These are phyloP conservation scores for Chlorella sp. DNA, from an alignment of 139 green algal genomes.

Conservation along the genomic window DNA sequence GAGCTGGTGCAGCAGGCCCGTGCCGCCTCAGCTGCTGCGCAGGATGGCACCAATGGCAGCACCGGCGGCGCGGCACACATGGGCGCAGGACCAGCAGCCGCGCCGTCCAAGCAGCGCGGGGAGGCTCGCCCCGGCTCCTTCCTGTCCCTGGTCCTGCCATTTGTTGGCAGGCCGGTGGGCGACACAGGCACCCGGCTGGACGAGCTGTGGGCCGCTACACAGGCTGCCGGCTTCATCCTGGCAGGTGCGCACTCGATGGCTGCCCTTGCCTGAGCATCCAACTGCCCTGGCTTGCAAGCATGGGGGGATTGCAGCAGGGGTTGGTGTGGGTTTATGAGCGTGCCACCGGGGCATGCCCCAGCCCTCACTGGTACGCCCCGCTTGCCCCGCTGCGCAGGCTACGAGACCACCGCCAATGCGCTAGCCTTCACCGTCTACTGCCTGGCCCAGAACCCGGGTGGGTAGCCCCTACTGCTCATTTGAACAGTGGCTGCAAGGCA, in stretches of 20 bases:
- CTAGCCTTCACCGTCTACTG: neutral
- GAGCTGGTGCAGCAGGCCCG: conserved; percentile 2
- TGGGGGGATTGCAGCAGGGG: too few relatives aligned
- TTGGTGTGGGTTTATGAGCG: too few relatives aligned
- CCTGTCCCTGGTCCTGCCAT: neutral
- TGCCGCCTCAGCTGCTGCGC: neutral
- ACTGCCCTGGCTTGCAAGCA: too few relatives aligned
- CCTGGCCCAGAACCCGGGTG: conserved; percentile 4
- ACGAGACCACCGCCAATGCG: conserved; percentile 20
- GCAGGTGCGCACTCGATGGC: too few relatives aligned
- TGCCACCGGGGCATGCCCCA: too few relatives aligned
- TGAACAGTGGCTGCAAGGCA: too few relatives aligned
- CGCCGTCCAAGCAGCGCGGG: neutral
- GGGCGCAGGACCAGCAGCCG: neutral
- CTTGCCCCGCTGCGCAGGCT: neutral
- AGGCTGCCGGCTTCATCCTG: conserved; percentile 9
- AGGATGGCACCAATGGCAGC: neutral
- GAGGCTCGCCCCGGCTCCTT: conserved; percentile 4
- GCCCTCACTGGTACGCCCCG: neutral
- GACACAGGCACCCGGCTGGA: neutral
- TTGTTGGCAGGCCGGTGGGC: neutral
- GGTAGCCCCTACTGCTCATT: too few relatives aligned
- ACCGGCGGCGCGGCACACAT: neutral
- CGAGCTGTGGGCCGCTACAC: neutral
- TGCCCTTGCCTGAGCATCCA: too few relatives aligned